These are phyloP conservation scores for Colletotrichum spinosum DNA, from an alignment of 2,329 filamentous ascomycete genomes.

Conservation along the genomic window DNA sequence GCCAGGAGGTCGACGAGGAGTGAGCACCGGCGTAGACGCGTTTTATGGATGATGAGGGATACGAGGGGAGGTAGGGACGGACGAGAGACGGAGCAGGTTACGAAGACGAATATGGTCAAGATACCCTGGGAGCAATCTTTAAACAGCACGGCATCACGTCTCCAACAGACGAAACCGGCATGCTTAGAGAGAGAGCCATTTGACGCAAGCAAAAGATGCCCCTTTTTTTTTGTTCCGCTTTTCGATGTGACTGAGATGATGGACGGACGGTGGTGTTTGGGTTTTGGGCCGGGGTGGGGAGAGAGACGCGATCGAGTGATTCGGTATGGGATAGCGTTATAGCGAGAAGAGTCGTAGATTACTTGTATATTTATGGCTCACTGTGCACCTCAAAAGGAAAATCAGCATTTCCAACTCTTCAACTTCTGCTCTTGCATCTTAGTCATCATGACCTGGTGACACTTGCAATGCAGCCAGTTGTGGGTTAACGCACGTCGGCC, in stretches of 20 bases:
- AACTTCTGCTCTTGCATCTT: no score
- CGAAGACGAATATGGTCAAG: constrained; percentile 35
- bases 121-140: constrained; percentile 38
- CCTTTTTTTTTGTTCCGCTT: constrained; percentile 4
- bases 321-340: no score
- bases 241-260: constrained; percentile 15
- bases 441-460: no score
- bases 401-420: no score
- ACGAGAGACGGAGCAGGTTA: constrained; percentile 2
- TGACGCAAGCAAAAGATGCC: constrained; percentile 30
- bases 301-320: not conserved
- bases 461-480: no score
- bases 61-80: not conserved
- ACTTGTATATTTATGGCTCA: no score
- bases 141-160: constrained; percentile 29
- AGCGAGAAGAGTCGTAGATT: no score
- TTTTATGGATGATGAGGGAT: constrained; percentile 25
- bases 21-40: constrained; percentile 10
- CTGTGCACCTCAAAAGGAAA: no score
- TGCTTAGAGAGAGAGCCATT: constrained; percentile 36
- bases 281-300: not conserved
- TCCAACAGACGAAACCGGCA: constrained; percentile 8
- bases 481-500: no score
- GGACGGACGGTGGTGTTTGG: not conserved
- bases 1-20: constrained; percentile 41